Evolutionary conservation across 345 rosid genomes (phyloP).

Genomic region (Salix exigua): DNA sequence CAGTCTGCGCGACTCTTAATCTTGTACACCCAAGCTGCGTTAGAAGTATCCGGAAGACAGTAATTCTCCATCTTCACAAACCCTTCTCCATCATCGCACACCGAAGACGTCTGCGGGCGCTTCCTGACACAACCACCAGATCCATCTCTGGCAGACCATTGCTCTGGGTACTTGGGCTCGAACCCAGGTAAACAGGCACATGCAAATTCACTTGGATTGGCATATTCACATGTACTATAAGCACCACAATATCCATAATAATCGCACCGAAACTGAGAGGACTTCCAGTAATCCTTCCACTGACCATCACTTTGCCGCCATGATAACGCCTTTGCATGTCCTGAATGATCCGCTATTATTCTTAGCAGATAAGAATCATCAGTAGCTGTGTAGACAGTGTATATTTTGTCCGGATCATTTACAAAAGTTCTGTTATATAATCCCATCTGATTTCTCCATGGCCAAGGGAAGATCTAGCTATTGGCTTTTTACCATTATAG

Average conservation of each 20-base stretch:
- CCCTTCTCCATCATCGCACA: no score
- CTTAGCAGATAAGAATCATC: background rate
- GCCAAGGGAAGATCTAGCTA: background rate
- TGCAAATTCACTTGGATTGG: background rate
- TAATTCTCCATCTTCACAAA: no score
- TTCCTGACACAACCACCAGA: no score
- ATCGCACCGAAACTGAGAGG: background rate
- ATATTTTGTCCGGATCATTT: background rate
- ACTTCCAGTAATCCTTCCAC: background rate
- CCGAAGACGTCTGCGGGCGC: no score
- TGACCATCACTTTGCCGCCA: conserved; percentile 4
- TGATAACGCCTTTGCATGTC: background rate
- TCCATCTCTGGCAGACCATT: conserved; percentile 7
- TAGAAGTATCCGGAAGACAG: no score
- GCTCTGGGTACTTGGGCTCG: background rate
- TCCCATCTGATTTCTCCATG: background rate
- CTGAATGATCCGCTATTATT: background rate
- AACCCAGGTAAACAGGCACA: conserved; percentile 22
- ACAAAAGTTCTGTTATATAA: background rate
- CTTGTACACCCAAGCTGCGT: no score
- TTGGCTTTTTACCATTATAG: background rate
- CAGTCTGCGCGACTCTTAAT: no score
- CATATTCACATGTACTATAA: background rate
- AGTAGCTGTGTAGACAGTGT: background rate
- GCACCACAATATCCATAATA: conserved; percentile 14